These are phyloP conservation scores for Russula griseocarnosa DNA, from an alignment of 768 basidiomycete genomes.

Conservation along the genomic window DNA sequence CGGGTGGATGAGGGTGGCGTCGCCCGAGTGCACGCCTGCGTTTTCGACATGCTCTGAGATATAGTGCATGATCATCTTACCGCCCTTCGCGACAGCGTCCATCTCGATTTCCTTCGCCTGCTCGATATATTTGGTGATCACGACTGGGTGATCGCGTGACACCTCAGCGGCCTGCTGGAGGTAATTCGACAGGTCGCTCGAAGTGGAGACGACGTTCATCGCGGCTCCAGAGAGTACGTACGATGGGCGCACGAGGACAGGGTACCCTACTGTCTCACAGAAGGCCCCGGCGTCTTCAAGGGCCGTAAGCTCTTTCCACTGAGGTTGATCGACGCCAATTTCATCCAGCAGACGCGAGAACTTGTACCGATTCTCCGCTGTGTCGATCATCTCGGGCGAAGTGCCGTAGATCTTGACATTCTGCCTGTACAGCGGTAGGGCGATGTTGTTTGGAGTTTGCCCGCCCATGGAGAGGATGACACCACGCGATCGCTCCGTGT, in stretches of 20 bases:
- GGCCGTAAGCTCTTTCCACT: slow-evolving; percentile 94
- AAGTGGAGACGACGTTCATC: slow-evolving; percentile 98
- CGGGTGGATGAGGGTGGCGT: slow-evolving; percentile 96
- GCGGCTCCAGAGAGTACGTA: slow-evolving; percentile 99
- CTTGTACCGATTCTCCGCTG: slow-evolving; percentile 98
- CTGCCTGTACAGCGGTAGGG: slow-evolving; percentile 89
- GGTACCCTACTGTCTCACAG: slow-evolving; percentile 91
- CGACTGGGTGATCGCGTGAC: slow-evolving; percentile 93
- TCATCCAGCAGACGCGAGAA: slow-evolving; percentile 97
- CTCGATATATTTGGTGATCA: slow-evolving; percentile 99
- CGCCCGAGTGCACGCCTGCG: slow-evolving; percentile 97
- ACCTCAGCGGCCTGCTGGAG: slow-evolving; percentile 94
- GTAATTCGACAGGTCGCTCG: slow-evolving; percentile 87
- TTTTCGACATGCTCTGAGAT: slow-evolving; percentile 99
- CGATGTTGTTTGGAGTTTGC: slow-evolving; percentile 98
- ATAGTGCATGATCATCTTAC: slow-evolving; percentile 99
- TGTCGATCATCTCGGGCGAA: slow-evolving; percentile 99
- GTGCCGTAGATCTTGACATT: slow-evolving; percentile 99
- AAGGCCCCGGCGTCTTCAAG: slow-evolving; percentile 84
- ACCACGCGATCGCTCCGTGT: slow-evolving; percentile 81
- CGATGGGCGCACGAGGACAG: slow-evolving; percentile 94
- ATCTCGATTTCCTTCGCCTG: slow-evolving; percentile 99
- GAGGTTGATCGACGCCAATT: slow-evolving; percentile 97
- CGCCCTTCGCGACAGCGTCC: slow-evolving; percentile 96
- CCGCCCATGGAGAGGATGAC: slow-evolving; percentile 98